Base-by-base conservation (phyloP, 2,329 filamentous ascomycete species). In the Ramularia collo-cygni region DNA sequence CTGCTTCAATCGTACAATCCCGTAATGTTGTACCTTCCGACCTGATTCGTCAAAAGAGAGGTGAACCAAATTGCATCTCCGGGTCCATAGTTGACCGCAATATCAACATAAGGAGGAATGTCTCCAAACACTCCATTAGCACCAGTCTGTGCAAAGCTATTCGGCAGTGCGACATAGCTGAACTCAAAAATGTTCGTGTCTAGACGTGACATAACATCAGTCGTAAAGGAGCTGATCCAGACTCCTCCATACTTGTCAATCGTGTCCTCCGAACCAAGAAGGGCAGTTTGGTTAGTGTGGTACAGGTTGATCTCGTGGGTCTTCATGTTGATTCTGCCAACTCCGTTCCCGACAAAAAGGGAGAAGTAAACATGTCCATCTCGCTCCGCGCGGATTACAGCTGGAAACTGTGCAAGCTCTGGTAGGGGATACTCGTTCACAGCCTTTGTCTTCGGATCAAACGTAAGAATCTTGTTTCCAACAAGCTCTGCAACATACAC, bases 301-400 rank as follows among this genome's bases (percentile, higher is more conserved):
- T 40, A 50, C 8, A 50, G 34, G 10, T 53, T 45, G 30, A 53
- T 48, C 30, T 38, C 24, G 35, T 45, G 39, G 7, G 43, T 47
- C 28, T 37, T 26, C 48, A 48, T 49, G 33, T 47, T 43, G 28
- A 54, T 52, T 15, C 50, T 39, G 8, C 50, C 47, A 13, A 51
- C 38, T 28, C 47, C 46, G 33, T 52, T 51, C 7, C 50, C 50
- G 15, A 42, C 37, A 21, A 51, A 51, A 2, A 48, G 39, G 17
- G 47, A 40, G 28, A 52, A 52, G 47, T 52, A 52, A 21, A 52
- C 43, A 30, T 42, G 51, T 2, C 50, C 50, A 19, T 48, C 32
- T 9, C 40, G 38, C 28, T 52, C 50, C 8, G 50, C 50, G 15
- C 47, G 47, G 17, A 48, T 48, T 16, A 52, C 50, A n/a, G 47